Base-by-base conservation (phyloP, 83 land plant species). In the Picea engelmannii region DNA sequence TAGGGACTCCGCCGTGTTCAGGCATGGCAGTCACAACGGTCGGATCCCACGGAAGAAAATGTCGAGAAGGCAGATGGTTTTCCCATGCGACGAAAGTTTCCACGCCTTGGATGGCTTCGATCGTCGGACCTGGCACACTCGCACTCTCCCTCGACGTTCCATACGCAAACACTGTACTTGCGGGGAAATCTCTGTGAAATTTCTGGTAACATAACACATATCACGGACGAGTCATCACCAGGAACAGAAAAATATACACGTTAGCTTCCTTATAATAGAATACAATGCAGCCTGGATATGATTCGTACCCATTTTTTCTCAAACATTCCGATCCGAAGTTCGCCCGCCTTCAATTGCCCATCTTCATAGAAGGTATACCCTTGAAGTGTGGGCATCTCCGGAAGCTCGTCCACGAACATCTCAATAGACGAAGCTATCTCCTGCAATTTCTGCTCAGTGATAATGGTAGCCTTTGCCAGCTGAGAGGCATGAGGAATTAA, bases 41-140 rank as follows among this genome's bases (percentile, higher is more conserved):
- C 0, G 84, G 87, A 83, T 95, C 97, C 90, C 91, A 89, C 0
- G 92, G 92, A 27, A 95, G 86, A 40, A 92, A 84, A 89, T 92
- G 98, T 18, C 81, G 67, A 16, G 70, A 4, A 16, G 96, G 94
- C 61, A 95, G 96, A 78, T 91, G 92, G 81, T 96, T 96, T 59
- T 66, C 84, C 97, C 97, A 96, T 40, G 60, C 85, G 1, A 96
- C 82, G 24, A 83, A 60, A 27, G 96, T 88, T 18, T 69, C 67
- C 3, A 93, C 80, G 2, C 94, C 94, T 4, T 82, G 82, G 16
- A 88, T 82, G 73, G 94, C 94, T 74, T 93, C 94, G 73, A 96
- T 92, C 9, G 93, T 94, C 4, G 99, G 99, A 17, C 99, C 99
- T 15, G 99, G 99, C 16, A 93, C 89, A 4, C 87, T 92, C 12